Base-by-base conservation (phyloP, 2,329 filamentous ascomycete genomes). In the Pseudogymnoascus destructans region DNA sequence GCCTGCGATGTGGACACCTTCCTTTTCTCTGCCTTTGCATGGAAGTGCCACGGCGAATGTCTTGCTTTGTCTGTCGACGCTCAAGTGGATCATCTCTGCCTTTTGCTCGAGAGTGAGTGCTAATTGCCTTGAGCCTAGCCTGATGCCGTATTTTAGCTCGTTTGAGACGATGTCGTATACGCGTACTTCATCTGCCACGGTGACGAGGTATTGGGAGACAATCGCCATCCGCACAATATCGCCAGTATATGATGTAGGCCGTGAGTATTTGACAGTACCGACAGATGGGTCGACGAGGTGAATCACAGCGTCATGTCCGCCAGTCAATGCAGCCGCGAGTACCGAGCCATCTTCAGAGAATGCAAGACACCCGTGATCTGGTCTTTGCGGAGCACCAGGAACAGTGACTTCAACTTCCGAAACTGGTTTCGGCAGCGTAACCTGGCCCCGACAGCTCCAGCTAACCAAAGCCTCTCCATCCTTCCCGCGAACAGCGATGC, bases 151-250 rank as follows among this genome's bases (percentile, higher is more conserved):
- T 33, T 81, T 79, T 52, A 91, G 76, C 64, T 85, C 79, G 65
- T 95, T 87, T 56, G 83, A 77, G 6, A 97, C 87, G 9, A 95
- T 79, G 69, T 98, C 87, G 76, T 89, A 95, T 33, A 95, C 84
- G 38, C 82, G 77, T 7, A 96, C 76, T 25, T 82, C 79, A 42
- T 85, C 78, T 0, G 89, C 89, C 1, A 95, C 74, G 49, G 87
- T 79, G 59, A 97, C 76, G 15, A 98, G 73, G 66, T 86, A 85
- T 21, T 84, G 83, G 1, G 83, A 85, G 2, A 93, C 72, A 57
- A 95, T 85, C 4, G 78, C 81, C 27, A 95, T 72, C n/a, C 80
- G 81, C 59, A 82, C 79, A 6, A 90, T 75, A 15, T 79, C 76
- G 5, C 82, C 81, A 57, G 77, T 77, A 72, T 86, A 85, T 42